Conservation (phyloP, 1,284 basidiomycete genomes). For the Rhodotorula sp. region DNA sequence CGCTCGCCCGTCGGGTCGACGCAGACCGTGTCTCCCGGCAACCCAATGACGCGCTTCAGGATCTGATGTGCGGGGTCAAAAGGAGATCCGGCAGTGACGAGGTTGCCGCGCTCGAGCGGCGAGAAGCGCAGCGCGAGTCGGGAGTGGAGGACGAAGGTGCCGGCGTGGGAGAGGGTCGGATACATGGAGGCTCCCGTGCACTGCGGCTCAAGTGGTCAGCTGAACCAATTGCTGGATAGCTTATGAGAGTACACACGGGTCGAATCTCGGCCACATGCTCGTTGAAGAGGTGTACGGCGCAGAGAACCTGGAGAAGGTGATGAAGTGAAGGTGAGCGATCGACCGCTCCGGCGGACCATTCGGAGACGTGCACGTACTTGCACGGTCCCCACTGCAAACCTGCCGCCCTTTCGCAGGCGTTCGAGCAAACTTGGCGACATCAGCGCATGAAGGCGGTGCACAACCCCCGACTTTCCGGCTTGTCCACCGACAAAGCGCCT, state of each 20-base stretch:
- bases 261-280: slow-evolving; percentile 42
- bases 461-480: no score
- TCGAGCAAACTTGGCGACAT: not conserved
- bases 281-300: slow-evolving; percentile 43
- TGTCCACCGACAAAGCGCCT: no score
- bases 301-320: slow-evolving; percentile 23
- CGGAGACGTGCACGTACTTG: slow-evolving; percentile 6
- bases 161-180: slow-evolving; percentile 39
- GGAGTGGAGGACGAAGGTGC: slow-evolving; percentile 41
- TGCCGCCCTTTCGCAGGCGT: slow-evolving; percentile 2
- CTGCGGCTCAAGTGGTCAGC: slow-evolving; percentile 16
- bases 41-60: slow-evolving; percentile 79
- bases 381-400: not conserved
- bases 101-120: slow-evolving; percentile 65
- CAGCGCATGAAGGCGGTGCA: no score
- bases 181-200: slow-evolving; percentile 46
- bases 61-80: slow-evolving; percentile 67
- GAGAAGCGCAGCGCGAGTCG: slow-evolving; percentile 30
- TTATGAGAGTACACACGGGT: slow-evolving; percentile 21
- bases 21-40: slow-evolving; percentile 86
- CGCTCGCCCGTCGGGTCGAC: slow-evolving; percentile 68
- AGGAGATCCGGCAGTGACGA: slow-evolving; percentile 77
- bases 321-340: no score
- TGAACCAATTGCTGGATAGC: rapidly evolving
- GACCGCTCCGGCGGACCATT: not conserved